Conservation (phyloP, 2,329 filamentous ascomycete species). For the Pezicula carpinea region DNA sequence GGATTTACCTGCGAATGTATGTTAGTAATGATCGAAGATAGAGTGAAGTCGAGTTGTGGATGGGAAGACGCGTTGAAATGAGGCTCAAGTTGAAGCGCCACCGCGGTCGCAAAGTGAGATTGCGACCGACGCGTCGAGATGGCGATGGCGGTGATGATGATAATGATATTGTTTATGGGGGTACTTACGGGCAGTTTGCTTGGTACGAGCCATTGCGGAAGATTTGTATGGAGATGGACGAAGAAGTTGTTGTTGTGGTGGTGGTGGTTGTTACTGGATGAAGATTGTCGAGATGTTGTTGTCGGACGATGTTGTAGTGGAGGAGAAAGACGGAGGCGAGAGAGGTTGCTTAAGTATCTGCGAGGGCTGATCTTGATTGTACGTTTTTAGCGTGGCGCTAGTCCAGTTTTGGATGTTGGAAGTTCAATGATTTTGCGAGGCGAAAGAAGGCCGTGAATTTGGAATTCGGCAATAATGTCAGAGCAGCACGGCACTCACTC, state of each 20-base stretch:
- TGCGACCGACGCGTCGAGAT: slow-evolving; percentile 18
- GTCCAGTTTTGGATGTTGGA: neutral
- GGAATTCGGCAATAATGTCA: neutral
- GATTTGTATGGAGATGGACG: slow-evolving; percentile 13
- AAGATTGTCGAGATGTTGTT: neutral
- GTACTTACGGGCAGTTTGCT: slow-evolving; percentile 54
- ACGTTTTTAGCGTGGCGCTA: slow-evolving; percentile 17
- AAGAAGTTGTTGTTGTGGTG: slow-evolving; percentile 14
- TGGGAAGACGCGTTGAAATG: slow-evolving; percentile 11
- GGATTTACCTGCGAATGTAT: slow-evolving; percentile 56
- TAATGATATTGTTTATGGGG: slow-evolving; percentile 3
- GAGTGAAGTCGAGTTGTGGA: slow-evolving; percentile 3
- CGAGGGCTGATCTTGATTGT: slow-evolving; percentile 25
- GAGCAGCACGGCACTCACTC: neutral
- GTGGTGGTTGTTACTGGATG: slow-evolving; percentile 12
- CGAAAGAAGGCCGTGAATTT: neutral
- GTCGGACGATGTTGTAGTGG: slow-evolving; percentile 23
- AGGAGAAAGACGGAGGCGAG: slow-evolving; percentile 16
- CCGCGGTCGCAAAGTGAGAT: slow-evolving; percentile 25
- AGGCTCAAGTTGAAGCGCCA: slow-evolving; percentile 10
- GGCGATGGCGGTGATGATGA: slow-evolving; percentile 8
- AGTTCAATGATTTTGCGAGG: neutral
- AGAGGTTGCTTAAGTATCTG: slow-evolving; percentile 14
- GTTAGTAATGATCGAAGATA: slow-evolving; percentile 20
- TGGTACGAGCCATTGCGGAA: slow-evolving; percentile 35